Percentiles rank a stretch among this genome's conserved stretches.
phyloP scores from a whole-genome alignment of 768 basidiomycete genomes.

The Mycena chlorophos region DNA sequence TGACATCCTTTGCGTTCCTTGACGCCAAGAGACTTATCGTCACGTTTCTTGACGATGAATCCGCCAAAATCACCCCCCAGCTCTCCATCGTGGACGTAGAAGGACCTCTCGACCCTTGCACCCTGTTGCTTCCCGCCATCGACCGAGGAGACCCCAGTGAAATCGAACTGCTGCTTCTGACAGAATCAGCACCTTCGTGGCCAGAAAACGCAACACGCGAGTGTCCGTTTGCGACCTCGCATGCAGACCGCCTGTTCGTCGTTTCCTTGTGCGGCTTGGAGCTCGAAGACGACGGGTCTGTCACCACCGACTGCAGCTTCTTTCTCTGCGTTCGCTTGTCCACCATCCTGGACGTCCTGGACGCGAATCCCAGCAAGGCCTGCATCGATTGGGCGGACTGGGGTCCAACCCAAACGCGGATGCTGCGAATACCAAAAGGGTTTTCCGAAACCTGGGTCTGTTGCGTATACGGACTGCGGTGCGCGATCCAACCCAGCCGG shows the following conservation, averaged over 20 bases:
- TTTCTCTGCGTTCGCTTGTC: slow-evolving; percentile 35
- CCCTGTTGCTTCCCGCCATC: slow-evolving; percentile 28
- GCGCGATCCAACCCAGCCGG: slow-evolving; percentile 25
- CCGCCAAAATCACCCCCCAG: neutral
- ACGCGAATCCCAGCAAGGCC: neutral
- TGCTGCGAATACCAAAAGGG: slow-evolving; percentile 25
- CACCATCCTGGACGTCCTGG: slow-evolving; percentile 28
- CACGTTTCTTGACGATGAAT: neutral
- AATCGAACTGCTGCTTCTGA: slow-evolving; percentile 30
- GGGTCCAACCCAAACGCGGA: slow-evolving; percentile 33
- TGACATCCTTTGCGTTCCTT: slow-evolving; percentile 37
- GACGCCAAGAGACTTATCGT: slow-evolving; percentile 16
- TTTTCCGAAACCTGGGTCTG: slow-evolving; percentile 37
- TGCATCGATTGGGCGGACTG: slow-evolving; percentile 30
- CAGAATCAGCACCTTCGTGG: slow-evolving; percentile 35
- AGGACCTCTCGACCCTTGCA: slow-evolving; percentile 21
- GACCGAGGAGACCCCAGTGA: neutral
- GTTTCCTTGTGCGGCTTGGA: slow-evolving; percentile 20
- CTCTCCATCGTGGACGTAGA: slow-evolving; percentile 13
- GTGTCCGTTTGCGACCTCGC: slow-evolving; percentile 19
- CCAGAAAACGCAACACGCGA: slow-evolving; percentile 9
- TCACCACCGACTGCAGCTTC: slow-evolving; percentile 3
- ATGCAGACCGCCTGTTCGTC: slow-evolving; percentile 33
- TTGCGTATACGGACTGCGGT: slow-evolving; percentile 36
- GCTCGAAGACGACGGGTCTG: neutral